Evolutionary conservation across 345 rosid genomes (phyloP), one percentile per base, ranked within the genome.

Genomic region (Raphanus sativus): DNA sequence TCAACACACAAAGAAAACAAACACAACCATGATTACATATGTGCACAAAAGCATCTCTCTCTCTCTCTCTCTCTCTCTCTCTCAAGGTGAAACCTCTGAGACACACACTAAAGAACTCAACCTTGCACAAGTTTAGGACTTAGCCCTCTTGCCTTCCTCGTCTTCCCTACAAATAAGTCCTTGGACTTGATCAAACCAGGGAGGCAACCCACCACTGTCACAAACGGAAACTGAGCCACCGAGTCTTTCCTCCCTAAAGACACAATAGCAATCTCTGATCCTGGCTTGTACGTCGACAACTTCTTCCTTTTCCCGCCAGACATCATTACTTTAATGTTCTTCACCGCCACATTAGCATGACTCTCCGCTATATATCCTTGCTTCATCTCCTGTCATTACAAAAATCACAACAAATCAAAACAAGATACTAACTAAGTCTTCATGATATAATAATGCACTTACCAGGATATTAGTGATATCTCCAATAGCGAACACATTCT

Each of bases 121-220:
- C 54, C 9, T 66, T 80, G 30, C 7, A 2, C 71, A 29, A 59
- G 30, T 10, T 74, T 71, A 66, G 89, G 70, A 68, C 72, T 65
- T 75, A 87, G 79, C 2, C 93, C 93, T 83, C 84, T 67, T 36
- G 77, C 26, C 81, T 86, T 87, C 85, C 98, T 88, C 2, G 92
- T 89, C 78, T 80, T 93, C 34, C 91, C 89, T 17, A 93, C 93
- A 69, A 90, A 91, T 77, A 89, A 32, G 85, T 93, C 93, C 29
- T 73, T 77, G 2, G 98, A 91, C 82, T 93, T 93, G 76, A 93
- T 81, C 70, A 87, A 59, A 28, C 98, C 98, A 12, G 98, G 97
- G 42, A 93, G 15, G 59, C 85, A 58, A 33, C 98, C 98, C 1
- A 73, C 78, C 30, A 88, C 69, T 24, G 98, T 91, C 4, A 79